Evolutionary conservation across 2,329 filamentous ascomycete genomes (phyloP).

Genomic region (Calonectria montana): DNA sequence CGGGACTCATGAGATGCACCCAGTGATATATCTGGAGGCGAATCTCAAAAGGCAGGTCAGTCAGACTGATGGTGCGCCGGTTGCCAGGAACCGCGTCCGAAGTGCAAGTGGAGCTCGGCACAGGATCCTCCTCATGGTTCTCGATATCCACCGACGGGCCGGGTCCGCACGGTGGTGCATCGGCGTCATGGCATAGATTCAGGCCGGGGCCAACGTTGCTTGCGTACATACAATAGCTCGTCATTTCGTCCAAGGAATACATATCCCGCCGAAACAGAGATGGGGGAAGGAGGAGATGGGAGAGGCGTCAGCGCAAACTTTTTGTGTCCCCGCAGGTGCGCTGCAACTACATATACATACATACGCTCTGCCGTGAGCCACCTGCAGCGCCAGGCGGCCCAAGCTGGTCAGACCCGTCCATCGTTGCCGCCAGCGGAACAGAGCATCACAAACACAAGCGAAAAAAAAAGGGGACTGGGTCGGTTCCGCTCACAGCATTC

Average conservation of each 20-base stretch:
- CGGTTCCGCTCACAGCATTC: background rate
- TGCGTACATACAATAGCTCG: conserved; percentile 15
- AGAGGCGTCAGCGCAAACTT: background rate
- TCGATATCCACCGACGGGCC: conserved; percentile 19
- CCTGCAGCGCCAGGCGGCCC: background rate
- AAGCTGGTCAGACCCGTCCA: background rate
- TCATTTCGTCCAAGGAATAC: conserved; percentile 15
- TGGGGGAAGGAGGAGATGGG: background rate
- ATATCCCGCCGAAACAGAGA: background rate
- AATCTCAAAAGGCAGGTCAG: conserved; percentile 55
- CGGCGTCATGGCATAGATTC: background rate
- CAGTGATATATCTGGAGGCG: conserved; percentile 59
- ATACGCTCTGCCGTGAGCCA: background rate
- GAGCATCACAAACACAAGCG: background rate
- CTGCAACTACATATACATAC: background rate
- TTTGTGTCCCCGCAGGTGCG: background rate
- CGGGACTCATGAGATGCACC: conserved; percentile 52
- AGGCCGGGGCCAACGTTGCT: conserved; percentile 26
- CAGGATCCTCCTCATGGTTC: conserved; percentile 10
- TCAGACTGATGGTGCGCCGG: background rate
- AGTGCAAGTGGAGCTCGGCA: conserved; percentile 12
- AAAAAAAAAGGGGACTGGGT: background rate
- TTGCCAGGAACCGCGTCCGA: background rate
- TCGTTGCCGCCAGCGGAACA: background rate
- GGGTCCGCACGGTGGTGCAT: conserved; percentile 1